A percentile compares a stretch with the other conserved stretches of the same genome.
These are phyloP conservation scores for Magnolia sinica DNA, from an alignment of 164 flowering plant species.

Conservation along the genomic window DNA sequence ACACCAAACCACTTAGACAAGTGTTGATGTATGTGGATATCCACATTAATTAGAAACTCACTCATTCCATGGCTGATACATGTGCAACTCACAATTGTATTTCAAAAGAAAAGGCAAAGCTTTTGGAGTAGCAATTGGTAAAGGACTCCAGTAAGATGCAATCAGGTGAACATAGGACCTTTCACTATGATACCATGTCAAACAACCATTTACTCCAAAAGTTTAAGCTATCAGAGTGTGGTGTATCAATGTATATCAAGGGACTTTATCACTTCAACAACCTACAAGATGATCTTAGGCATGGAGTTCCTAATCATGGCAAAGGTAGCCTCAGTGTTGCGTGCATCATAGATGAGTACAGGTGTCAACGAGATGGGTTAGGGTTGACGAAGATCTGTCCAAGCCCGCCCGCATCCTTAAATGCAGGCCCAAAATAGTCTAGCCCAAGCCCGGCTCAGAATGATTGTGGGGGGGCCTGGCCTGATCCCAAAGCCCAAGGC, in stretches of 20 bases:
- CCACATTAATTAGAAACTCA: neutral
- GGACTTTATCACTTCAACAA: too few relatives aligned
- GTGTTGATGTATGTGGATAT: neutral
- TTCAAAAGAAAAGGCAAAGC: neutral
- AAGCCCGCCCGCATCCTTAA: too few relatives aligned
- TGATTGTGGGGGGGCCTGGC: too few relatives aligned
- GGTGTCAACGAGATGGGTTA: too few relatives aligned
- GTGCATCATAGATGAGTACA: neutral
- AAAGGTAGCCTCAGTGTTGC: neutral
- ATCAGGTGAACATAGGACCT: neutral
- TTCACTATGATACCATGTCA: too few relatives aligned
- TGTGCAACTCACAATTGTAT: neutral
- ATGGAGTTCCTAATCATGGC: neutral
- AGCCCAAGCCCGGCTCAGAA: too few relatives aligned
- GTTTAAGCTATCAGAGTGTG: neutral
- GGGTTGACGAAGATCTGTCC: too few relatives aligned
- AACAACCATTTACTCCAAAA: too few relatives aligned
- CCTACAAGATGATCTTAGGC: neutral
- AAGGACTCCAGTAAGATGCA: neutral
- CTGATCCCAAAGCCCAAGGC: too few relatives aligned
- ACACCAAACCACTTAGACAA: neutral
- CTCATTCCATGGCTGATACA: neutral
- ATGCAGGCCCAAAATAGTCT: too few relatives aligned
- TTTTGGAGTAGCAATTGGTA: neutral
- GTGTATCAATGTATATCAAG: too few relatives aligned